Percentiles rank a stretch among this genome's conserved stretches.
Evolutionary conservation across 202 grass and related monocot genomes (phyloP).

Genomic region (Setaria viridis): DNA sequence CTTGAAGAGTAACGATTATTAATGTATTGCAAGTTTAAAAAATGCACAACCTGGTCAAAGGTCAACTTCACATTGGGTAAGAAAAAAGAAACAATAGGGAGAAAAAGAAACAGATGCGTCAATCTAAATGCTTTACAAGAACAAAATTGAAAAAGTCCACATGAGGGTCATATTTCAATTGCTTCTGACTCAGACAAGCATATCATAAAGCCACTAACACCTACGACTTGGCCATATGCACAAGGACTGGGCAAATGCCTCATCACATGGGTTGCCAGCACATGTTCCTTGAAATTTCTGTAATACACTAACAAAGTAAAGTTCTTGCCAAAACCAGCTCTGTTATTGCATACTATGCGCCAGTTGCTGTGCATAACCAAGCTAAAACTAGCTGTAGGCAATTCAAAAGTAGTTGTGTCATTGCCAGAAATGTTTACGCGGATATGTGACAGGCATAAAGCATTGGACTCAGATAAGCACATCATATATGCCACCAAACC

Average conservation of each 20-base stretch:
- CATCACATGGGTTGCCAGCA: constrained; percentile 12
- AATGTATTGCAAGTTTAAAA: background rate
- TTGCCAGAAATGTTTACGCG: background rate
- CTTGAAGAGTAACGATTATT: background rate
- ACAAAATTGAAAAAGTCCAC: background rate
- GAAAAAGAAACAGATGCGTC: background rate
- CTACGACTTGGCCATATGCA: constrained; percentile 4
- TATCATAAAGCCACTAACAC: constrained; percentile 23
- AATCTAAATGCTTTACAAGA: background rate
- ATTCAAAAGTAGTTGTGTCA: background rate
- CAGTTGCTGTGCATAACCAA: background rate
- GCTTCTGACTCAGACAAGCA: constrained; percentile 37
- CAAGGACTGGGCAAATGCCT: background rate
- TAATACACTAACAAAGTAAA: background rate
- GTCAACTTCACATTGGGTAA: constrained; percentile 2
- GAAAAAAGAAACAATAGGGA: background rate
- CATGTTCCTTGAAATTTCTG: background rate
- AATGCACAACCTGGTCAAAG: background rate
- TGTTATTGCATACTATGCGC: background rate
- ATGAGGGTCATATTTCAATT: constrained; percentile 18
- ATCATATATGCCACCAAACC: constrained; percentile 3
- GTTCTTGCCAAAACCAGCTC: background rate
- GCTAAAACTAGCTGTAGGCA: background rate
- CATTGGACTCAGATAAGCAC: background rate
- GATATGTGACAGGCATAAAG: background rate